Percentiles rank a stretch among this genome's conserved stretches.
These are phyloP conservation scores for Fusarium chlamydosporum DNA, from an alignment of 2,329 filamentous ascomycete species.

Conservation along the genomic window DNA sequence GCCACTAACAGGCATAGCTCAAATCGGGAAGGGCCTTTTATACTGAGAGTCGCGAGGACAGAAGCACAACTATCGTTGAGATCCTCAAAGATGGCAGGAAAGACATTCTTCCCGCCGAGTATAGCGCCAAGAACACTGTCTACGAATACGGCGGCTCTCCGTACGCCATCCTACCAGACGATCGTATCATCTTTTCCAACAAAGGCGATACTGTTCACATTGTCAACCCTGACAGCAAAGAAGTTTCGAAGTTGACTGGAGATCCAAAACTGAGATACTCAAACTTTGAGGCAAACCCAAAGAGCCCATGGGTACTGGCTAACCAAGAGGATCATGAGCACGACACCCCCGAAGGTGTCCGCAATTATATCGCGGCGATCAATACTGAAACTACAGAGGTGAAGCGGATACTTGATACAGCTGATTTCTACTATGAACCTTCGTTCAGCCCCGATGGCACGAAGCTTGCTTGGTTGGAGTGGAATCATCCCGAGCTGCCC, in stretches of 20 bases:
- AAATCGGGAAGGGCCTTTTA: slow-evolving; percentile 56
- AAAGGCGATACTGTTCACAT: slow-evolving; percentile 60
- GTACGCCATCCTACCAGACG: slow-evolving; percentile 57
- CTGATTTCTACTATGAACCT: slow-evolving; percentile 68
- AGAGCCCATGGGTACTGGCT: slow-evolving; percentile 61
- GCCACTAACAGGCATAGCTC: slow-evolving; percentile 33
- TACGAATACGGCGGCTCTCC: slow-evolving; percentile 68
- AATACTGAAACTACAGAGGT: slow-evolving; percentile 59
- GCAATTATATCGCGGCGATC: slow-evolving; percentile 59
- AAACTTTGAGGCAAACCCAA: slow-evolving; percentile 61
- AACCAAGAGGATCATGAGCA: slow-evolving; percentile 66
- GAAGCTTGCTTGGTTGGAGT: slow-evolving; percentile 67
- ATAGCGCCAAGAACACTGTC: slow-evolving; percentile 61
- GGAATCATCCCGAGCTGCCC: slow-evolving; percentile 68
- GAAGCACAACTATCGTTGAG: slow-evolving; percentile 62
- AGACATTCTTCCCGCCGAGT: slow-evolving; percentile 61
- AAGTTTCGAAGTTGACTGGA: slow-evolving; percentile 54
- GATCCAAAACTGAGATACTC: slow-evolving; percentile 59
- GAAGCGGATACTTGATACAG: slow-evolving; percentile 57
- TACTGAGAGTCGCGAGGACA: slow-evolving; percentile 57
- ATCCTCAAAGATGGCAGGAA: slow-evolving; percentile 52
- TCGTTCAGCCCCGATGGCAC: slow-evolving; percentile 63
- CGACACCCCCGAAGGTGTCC: slow-evolving; percentile 53
- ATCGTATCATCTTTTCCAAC: slow-evolving; percentile 63
- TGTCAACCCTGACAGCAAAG: slow-evolving; percentile 56